These are phyloP conservation scores for Plantago elongata DNA, from an alignment of 257 asterid species.

Conservation along the genomic window DNA sequence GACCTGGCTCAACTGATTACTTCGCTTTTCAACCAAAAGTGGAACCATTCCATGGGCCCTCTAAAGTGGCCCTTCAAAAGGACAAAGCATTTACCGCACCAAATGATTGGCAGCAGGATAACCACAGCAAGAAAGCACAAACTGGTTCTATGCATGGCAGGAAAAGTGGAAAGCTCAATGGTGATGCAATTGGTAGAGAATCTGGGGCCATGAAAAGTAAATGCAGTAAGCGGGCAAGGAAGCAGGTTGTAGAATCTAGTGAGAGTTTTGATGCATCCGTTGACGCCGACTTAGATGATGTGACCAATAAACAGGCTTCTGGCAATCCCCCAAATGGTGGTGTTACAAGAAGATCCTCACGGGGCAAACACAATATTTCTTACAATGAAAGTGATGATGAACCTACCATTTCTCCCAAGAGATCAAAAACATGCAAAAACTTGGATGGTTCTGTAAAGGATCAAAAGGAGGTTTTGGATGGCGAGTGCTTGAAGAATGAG, in stretches of 20 bases:
- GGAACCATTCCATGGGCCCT: constrained; percentile 14
- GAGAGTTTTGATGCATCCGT: constrained; percentile 26
- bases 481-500: constrained; percentile 9
- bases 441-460: constrained; percentile 13
- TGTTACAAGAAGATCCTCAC: constrained; percentile 43
- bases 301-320: constrained; percentile 24
- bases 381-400: constrained; percentile 51
- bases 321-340: constrained; percentile 30
- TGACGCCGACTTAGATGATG: constrained; percentile 24
- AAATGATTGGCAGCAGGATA: constrained; percentile 17
- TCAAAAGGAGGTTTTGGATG: constrained; percentile 24
- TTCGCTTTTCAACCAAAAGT: constrained; percentile 19
- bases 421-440: constrained; percentile 17
- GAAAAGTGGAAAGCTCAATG: constrained; percentile 13
- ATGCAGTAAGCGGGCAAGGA: constrained; percentile 32
- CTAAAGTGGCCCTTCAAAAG: constrained; percentile 17
- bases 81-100: constrained; percentile 22
- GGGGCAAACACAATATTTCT: constrained; percentile 45
- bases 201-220: constrained; percentile 19
- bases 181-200: constrained; percentile 17
- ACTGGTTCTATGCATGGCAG: constrained; percentile 15
- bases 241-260: constrained; percentile 25
- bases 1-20: constrained; percentile 24
- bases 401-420: constrained; percentile 29
- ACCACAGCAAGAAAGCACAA: constrained; percentile 23